A percentile compares a stretch with the other conserved stretches of the same genome.
Conservation (phyloP, 345 rosid species). For the Gossypium herbaceum region DNA sequence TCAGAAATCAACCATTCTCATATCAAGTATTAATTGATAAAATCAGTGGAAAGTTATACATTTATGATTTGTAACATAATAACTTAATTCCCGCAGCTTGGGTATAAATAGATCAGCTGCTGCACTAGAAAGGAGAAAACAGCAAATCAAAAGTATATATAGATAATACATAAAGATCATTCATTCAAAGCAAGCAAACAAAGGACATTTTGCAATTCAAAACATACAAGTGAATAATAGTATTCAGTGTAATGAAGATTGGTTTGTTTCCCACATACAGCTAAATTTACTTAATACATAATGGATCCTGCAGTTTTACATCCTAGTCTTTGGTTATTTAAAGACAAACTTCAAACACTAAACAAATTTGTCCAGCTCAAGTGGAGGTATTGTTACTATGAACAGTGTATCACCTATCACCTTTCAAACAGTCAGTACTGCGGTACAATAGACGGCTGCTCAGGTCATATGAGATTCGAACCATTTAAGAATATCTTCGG, state of each 20-base stretch:
- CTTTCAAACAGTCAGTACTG: background rate
- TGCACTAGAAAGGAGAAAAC: background rate
- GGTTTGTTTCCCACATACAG: background rate
- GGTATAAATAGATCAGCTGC: background rate
- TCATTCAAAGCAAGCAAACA: background rate
- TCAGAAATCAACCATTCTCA: background rate
- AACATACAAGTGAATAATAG: background rate
- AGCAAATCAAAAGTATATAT: background rate
- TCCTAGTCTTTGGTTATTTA: background rate
- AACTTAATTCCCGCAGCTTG: background rate
- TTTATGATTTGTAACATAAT: background rate
- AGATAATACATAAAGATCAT: background rate
- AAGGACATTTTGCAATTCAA: background rate
- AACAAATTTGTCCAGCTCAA: background rate
- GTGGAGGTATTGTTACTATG: background rate
- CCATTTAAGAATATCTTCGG: slow-evolving; percentile 80
- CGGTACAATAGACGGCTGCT: slow-evolving; percentile 1
- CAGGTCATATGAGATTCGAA: slow-evolving; percentile 73
- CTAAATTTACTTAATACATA: background rate
- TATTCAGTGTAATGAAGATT: background rate
- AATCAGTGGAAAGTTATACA: background rate
- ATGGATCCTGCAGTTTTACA: background rate
- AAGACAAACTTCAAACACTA: background rate
- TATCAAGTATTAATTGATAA: background rate
- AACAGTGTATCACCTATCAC: background rate